Percentiles rank a stretch among this genome's conserved stretches.
Evolutionary conservation across 208 protist species (phyloP).

Genomic region (Wallacemonas collosoma): DNA sequence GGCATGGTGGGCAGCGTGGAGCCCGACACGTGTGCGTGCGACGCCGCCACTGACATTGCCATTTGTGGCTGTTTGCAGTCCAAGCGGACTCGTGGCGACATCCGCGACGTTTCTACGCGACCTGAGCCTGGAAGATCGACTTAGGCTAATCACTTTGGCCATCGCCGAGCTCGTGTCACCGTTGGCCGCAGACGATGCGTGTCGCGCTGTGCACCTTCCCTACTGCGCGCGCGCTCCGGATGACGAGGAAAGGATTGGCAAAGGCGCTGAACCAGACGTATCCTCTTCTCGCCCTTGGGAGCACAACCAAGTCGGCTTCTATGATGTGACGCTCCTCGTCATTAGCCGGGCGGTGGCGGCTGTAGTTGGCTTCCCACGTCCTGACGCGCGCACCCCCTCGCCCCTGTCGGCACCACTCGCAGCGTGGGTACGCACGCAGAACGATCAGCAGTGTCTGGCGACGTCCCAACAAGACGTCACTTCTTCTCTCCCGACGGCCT

Average conservation of each 20-base stretch:
- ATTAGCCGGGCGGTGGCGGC: slow-evolving; percentile 51
- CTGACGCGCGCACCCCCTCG: background rate
- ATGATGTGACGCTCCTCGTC: slow-evolving; percentile 47
- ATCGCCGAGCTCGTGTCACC: background rate
- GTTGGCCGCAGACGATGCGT: background rate
- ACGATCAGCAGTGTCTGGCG: too few species aligned
- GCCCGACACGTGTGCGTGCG: background rate
- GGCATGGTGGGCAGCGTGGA: background rate
- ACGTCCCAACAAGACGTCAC: too few species aligned
- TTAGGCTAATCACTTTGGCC: background rate
- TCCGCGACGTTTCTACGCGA: background rate
- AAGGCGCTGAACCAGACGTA: too few species aligned
- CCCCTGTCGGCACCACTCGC: background rate
- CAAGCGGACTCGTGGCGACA: slow-evolving; percentile 4
- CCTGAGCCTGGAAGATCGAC: background rate
- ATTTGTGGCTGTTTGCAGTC: background rate
- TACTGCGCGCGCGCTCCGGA: background rate
- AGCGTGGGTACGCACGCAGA: background rate
- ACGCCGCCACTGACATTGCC: background rate
- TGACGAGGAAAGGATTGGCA: too few species aligned
- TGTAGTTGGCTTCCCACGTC: slow-evolving; percentile 40
- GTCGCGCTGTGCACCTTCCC: slow-evolving; percentile 31
- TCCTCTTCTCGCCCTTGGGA: background rate
- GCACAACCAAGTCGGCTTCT: background rate
- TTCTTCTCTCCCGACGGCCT: too few species aligned